Base-by-base conservation (phyloP, 192 early-diverging fungal species). In the Coemansia sp. region DNA sequence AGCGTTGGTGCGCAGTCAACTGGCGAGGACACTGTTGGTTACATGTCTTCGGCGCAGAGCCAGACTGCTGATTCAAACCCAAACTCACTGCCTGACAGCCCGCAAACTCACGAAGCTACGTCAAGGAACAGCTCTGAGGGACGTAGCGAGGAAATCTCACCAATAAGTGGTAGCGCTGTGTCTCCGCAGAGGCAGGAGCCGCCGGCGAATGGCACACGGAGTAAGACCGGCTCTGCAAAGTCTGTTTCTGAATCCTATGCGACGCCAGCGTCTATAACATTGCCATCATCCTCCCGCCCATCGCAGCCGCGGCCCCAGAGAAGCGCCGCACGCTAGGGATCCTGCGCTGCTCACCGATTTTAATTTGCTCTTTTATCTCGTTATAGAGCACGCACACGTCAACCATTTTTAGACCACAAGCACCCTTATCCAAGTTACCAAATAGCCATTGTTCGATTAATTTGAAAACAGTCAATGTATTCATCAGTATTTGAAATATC, bases 31-130 rank as follows among this genome's bases (percentile, higher is more conserved):
- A 79, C 76, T 10, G 63, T 70, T n/a, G 80, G 66, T 19, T 84
- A 84, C 57, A 69, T 78, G 74, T 86, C 83, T 54, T 87, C 85
- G 20, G 77, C 72, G 0, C 60, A 50, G 51, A 79, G 76, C 71
- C 67, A 71, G 36, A 67, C 63, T 31, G 61, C 22, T 61, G 68
- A 70, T 19, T 65, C 69, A 19, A 36, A 36, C 10, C 31, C 57
- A 6, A 32, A 50, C 56, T 61, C 67, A 25, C 56, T 52, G 17
- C 75, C 61, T 2, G 63, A 25, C 53, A 77, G 75, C 55, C 75
- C 58, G 27, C 19, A 21, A 29, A 53, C 27, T 27, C 55, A 9
- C 51, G 25, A n/a, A 29, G 51, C 55, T 27, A 19, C 61, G 3
- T 33, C 30, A 8, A 30, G 51, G 17, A 31, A 21, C 54, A 22